Evolutionary conservation across 805 yeast species (phyloP), one percentile per base, ranked within the genome.

Genomic region (Huiozyma sinensis): DNA sequence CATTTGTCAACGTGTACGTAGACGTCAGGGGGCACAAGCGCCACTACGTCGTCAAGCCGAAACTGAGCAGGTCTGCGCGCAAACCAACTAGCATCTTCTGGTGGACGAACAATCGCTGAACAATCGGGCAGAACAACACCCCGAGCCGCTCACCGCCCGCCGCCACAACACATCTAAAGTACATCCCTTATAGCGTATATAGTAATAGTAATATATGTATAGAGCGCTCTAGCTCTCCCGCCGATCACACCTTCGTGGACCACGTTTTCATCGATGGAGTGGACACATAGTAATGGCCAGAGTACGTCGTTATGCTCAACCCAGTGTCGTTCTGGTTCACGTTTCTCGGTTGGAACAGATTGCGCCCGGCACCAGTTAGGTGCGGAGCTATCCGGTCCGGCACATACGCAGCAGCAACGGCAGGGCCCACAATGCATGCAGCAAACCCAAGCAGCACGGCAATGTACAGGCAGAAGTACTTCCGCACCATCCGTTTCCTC

Each of bases 401-500:
- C 51, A 79, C 72, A 46, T 73, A 68, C 40, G 74, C 67, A 38
- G 86, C 77, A 31, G 90, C 97, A 51, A 76, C 83, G 33, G 95
- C 95, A 51, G 99, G 98, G 34, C 92, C 97, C 51, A 80, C 83
- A 61, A 92, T 79, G 63, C 90, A 67, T 40, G 76, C 81, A 51
- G 79, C 77, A 57, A 88, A 88, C 47, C 84, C 57, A 40, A 77
- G 59, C 54, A 92, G 67, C 49, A 92, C 69, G 44, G 69, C 53
- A 56, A 85, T 78, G 76, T 80, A 92, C 63, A 92, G 70, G 11
- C 83, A 67, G 50, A 94, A 80, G 73, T 92, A 92, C 69, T 86
- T 88, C 68, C 84, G 79, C 36, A 92, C 95, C 95, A 92, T 90
- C 73, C 97, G 82, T 81, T 82, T 87, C 66, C 98, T 82, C 66